Evolutionary conservation across 768 basidiomycete genomes (phyloP), one percentile per base, ranked within the genome.

Genomic region (Russula sp.): DNA sequence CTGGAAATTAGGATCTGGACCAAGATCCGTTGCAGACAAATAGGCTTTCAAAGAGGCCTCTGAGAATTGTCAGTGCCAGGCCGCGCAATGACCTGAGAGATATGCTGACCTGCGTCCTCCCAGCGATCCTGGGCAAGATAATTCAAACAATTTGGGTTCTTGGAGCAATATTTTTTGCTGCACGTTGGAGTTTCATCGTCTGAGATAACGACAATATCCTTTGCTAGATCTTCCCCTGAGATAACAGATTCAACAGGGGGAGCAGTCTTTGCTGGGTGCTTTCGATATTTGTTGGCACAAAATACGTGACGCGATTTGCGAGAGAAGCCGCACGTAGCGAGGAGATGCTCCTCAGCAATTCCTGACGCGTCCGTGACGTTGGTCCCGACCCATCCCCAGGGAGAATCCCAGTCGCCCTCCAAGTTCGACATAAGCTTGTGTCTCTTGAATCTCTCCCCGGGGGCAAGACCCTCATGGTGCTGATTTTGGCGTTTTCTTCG

Each of bases 101-200:
- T 69, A 61, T 60, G 48, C 76, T 56, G 24, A 87, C 90, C 86
- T 80, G 84, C 80, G 64, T 83, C 78, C 72, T 91, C 88, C 89
- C 93, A 96, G 67, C 80, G 79, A 30, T 88, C 86, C 70, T 92
- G 92, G 6, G 92, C 92, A 34, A 97, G 76, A 75, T 92, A 87
- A 73, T 94, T 96, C 59, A 95, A 77, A 74, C 96, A 97, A 57
- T 87, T 84, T 10, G 92, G 90, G 71, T 94, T 95, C 55, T 75
- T 75, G 69, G 82, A 87, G 75, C 96, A 98, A 6, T 57, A 32
- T 64, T 83, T 87, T 70, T 83, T 84, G 63, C 73, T 79, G 71
- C 92, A 93, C 18, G 73, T 69, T 4, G 76, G 75, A 40, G 70
- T 73, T 53, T 89, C 87, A 44, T 88, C 84, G 60, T 90, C 89